Evolutionary conservation across 495 filamentous ascomycete genomes (phyloP).

Genomic region (Hamigera avellanea): DNA sequence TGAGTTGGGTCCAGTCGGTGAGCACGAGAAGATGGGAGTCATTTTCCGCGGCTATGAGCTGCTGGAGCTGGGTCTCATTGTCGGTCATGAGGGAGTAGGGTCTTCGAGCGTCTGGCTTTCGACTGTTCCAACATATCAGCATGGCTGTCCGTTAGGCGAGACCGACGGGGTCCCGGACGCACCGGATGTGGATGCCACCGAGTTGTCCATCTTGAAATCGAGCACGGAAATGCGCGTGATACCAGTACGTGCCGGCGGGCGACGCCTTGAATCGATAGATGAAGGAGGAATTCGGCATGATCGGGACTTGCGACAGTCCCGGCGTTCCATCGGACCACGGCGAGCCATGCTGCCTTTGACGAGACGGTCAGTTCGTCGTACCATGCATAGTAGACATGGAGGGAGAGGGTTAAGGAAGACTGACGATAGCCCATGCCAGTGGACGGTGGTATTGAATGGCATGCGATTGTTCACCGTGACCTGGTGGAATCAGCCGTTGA

Average conservation of each 20-base stretch:
- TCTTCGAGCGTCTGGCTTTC: no score
- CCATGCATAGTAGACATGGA: no score
- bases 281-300: slow-evolving; percentile 23
- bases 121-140: no score
- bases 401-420: background rate
- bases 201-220: slow-evolving; percentile 32
- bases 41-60: slow-evolving; percentile 21
- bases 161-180: no score
- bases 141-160: no score
- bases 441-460: slow-evolving; percentile 29
- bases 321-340: slow-evolving; percentile 34
- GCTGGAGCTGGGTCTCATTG: slow-evolving; percentile 10
- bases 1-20: slow-evolving; percentile 33
- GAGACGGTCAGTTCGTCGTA: background rate
- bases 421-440: slow-evolving; percentile 28
- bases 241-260: slow-evolving; percentile 34
- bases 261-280: slow-evolving; percentile 27
- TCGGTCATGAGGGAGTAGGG: slow-evolving; percentile 26
- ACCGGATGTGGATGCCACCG: slow-evolving; percentile 18
- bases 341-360: slow-evolving; percentile 15
- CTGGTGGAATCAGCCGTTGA: no score
- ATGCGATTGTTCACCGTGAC: slow-evolving; percentile 13
- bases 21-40: slow-evolving; percentile 23
- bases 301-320: slow-evolving; percentile 22
- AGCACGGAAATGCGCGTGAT: slow-evolving; percentile 26